phyloP scores from a whole-genome alignment of 2,329 filamentous ascomycete species.

The Helotiales sp. region DNA sequence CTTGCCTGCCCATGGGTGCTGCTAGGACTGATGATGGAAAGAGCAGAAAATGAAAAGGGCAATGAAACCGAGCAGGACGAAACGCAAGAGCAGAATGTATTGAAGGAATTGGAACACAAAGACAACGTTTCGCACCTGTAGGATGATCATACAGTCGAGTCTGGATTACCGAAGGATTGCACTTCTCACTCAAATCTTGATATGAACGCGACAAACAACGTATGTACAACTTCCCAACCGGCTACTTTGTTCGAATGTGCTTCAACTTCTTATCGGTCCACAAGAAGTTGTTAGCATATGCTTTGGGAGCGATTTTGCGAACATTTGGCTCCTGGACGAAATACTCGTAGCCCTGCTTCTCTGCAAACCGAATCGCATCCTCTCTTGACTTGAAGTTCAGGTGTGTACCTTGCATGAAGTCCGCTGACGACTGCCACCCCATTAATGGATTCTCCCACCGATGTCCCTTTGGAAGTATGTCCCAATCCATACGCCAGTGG shows the following conservation, averaged over 20 bases:
- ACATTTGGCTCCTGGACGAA: constrained; percentile 97
- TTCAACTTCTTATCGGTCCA: constrained; percentile 88
- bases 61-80: too few species aligned
- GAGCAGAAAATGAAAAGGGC: too few species aligned
- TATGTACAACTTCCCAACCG: constrained; percentile 35
- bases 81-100: neutral
- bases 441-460: constrained; percentile 98
- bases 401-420: constrained; percentile 93
- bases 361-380: constrained; percentile 90
- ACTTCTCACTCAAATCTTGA: neutral
- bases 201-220: constrained; percentile 3
- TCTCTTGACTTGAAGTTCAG: constrained; percentile 92
- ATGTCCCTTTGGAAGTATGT: constrained; percentile 88
- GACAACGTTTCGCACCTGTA: neutral
- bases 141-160: neutral
- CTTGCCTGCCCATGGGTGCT: too few species aligned
- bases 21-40: too few species aligned
- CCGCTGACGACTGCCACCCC: constrained; percentile 96
- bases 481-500: constrained; percentile 99
- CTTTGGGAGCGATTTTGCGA: constrained; percentile 85
- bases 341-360: constrained; percentile 99
- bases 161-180: neutral
- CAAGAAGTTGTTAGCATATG: constrained; percentile 95
- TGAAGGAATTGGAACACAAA: neutral
- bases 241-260: constrained; percentile 79